These are phyloP conservation scores for Hyaloscypha variabilis DNA, from an alignment of 495 filamentous ascomycete genomes.

Conservation along the genomic window DNA sequence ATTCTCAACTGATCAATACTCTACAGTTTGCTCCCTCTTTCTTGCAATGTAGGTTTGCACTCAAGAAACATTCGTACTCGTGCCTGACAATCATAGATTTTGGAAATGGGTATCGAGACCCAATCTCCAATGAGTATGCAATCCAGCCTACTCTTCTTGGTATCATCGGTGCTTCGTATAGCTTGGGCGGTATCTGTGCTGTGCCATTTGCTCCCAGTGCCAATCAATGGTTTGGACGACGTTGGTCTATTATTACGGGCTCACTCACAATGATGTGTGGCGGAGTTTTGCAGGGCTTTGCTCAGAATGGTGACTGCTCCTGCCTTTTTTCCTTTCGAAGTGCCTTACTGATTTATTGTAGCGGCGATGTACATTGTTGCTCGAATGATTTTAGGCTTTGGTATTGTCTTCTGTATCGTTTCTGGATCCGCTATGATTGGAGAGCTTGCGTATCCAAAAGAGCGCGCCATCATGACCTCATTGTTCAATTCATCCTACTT, in stretches of 20 bases:
- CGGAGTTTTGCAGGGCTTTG: conserved; percentile 26
- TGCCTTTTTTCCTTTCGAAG: conserved; percentile 29
- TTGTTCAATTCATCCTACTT: conserved; percentile 70
- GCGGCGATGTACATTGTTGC: conserved; percentile 64
- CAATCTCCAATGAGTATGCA: not conserved
- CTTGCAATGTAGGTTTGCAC: conserved; percentile 30
- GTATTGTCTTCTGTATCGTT: conserved; percentile 66
- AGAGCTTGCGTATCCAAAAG: conserved; percentile 68
- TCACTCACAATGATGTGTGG: conserved; percentile 51
- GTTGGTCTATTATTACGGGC: conserved; percentile 52
- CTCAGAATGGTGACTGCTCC: conserved; percentile 10
- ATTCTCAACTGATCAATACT: conserved; percentile 56
- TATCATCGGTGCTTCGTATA: conserved; percentile 39
- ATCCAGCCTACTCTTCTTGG: conserved; percentile 28
- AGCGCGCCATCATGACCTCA: conserved; percentile 65
- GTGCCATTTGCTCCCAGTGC: conserved; percentile 51
- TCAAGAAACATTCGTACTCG: conserved; percentile 29
- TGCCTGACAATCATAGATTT: conserved; percentile 15
- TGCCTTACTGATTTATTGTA: conserved; percentile 29
- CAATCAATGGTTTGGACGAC: conserved; percentile 47
- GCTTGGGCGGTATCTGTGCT: conserved; percentile 47
- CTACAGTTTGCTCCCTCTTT: conserved; percentile 10
- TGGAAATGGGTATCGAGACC: conserved; percentile 10
- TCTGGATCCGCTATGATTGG: conserved; percentile 66
- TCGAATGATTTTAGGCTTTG: conserved; percentile 66